Conservation (phyloP, 805 yeast species). For the Metschnikowia cubensis region DNA sequence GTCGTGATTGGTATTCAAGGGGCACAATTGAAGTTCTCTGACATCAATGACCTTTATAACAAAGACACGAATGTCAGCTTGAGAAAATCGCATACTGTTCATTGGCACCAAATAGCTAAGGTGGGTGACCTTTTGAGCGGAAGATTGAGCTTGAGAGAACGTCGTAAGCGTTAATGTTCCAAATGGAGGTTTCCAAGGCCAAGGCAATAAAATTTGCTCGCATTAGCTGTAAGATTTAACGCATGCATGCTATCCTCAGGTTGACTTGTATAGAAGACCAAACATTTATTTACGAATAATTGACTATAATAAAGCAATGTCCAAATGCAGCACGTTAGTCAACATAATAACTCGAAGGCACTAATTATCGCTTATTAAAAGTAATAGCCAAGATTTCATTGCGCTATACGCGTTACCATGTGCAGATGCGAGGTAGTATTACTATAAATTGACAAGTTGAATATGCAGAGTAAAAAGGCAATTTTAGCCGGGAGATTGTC, state of each 20-base stretch:
- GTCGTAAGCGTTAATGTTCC: constrained; percentile 9
- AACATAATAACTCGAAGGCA: neutral
- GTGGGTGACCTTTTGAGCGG: constrained; percentile 73
- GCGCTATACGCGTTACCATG: neutral
- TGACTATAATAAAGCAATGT: neutral
- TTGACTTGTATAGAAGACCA: neutral
- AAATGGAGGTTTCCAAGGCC: neutral
- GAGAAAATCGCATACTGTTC: constrained; percentile 65
- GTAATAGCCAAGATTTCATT: neutral
- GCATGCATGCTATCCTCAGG: neutral
- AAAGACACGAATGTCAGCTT: constrained; percentile 55
- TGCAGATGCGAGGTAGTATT: neutral
- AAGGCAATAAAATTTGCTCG: neutral
- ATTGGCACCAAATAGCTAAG: constrained; percentile 60
- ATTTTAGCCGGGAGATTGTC: neutral
- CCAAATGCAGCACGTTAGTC: neutral
- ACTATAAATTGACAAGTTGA: neutral
- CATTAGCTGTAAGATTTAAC: neutral
- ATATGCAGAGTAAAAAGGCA: neutral
- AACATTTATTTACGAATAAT: neutral
- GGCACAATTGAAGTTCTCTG: constrained; percentile 54
- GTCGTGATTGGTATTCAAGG: constrained; percentile 74
- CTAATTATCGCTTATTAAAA: neutral
- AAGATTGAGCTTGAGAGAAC: constrained; percentile 42
- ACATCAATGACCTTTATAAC: constrained; percentile 53